Percentiles rank a stretch among this genome's conserved stretches.
Evolutionary conservation across 83 land plant species (phyloP).

Genomic region (Isoetes engelmannii): DNA sequence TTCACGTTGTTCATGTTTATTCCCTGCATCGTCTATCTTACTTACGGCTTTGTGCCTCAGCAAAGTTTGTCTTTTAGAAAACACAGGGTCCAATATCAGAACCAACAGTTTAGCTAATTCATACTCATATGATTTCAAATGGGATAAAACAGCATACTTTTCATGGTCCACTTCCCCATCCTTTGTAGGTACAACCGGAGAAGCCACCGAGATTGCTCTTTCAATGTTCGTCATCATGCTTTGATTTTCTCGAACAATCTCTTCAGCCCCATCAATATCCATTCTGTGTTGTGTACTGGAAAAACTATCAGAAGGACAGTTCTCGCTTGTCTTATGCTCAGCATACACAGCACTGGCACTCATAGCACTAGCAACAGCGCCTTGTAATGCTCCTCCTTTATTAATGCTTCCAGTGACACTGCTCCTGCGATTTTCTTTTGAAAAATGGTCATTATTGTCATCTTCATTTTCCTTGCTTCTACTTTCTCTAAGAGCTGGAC

Average conservation of each 20-base stretch:
- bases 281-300: constrained; percentile 9
- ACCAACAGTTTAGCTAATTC: too few relatives aligned
- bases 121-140: too few relatives aligned
- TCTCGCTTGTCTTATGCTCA: constrained; percentile 29
- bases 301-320: background rate
- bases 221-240: constrained; percentile 68
- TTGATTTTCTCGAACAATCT: constrained; percentile 27
- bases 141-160: constrained; percentile 37
- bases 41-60: too few relatives aligned
- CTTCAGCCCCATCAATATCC: constrained; percentile 23
- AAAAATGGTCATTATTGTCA: constrained; percentile 2
- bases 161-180: constrained; percentile 94
- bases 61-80: too few relatives aligned
- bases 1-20: too few relatives aligned
- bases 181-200: constrained; percentile 91
- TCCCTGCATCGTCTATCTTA: too few relatives aligned
- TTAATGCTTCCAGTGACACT: background rate
- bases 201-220: constrained; percentile 94
- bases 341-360: constrained; percentile 75
- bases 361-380: constrained; percentile 83
- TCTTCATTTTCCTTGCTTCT: background rate
- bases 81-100: too few relatives aligned
- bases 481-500: background rate
- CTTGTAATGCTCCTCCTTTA: constrained; percentile 17
- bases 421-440: background rate